Conservation (phyloP, 257 asterid species). For the Perilla frutescens region DNA sequence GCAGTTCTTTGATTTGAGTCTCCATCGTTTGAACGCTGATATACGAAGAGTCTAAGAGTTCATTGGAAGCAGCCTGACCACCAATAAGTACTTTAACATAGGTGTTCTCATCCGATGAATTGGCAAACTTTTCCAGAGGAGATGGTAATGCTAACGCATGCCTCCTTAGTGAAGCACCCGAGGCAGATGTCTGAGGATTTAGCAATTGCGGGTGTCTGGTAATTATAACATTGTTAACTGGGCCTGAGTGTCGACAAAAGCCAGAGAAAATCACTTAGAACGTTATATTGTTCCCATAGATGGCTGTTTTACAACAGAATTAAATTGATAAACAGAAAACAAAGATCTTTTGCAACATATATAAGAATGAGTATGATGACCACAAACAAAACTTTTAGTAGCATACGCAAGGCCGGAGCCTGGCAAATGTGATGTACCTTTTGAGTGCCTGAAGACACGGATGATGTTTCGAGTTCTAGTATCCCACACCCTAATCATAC, state of each 20-base stretch:
- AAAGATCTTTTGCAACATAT: too few relatives aligned
- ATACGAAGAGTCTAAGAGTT: conserved; percentile 49
- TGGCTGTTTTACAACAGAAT: too few relatives aligned
- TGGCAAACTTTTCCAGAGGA: conserved; percentile 65
- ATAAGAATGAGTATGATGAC: too few relatives aligned
- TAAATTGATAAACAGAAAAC: too few relatives aligned
- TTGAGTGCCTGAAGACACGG: conserved; percentile 54
- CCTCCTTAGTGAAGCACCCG: conserved; percentile 50
- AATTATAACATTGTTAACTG: conserved; percentile 72
- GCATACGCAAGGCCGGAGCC: not conserved
- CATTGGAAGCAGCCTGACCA: conserved; percentile 34
- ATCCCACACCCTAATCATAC: too few relatives aligned
- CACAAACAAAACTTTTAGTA: not conserved
- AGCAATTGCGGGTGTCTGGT: conserved; percentile 56
- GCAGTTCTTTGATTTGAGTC: conserved; percentile 76
- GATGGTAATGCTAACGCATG: conserved; percentile 55
- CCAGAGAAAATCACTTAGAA: conserved; percentile 21
- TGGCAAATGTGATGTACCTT: conserved; percentile 55
- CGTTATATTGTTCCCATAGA: too few relatives aligned
- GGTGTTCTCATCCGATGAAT: conserved; percentile 56
- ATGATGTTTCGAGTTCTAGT: too few relatives aligned
- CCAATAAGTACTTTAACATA: conserved; percentile 45
- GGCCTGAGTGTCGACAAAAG: conserved; percentile 55
- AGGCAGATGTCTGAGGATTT: conserved; percentile 8
- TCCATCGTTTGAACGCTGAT: conserved; percentile 65